Base-by-base conservation (phyloP, 805 yeast genomes). In the Priceomyces fermenticarens region DNA sequence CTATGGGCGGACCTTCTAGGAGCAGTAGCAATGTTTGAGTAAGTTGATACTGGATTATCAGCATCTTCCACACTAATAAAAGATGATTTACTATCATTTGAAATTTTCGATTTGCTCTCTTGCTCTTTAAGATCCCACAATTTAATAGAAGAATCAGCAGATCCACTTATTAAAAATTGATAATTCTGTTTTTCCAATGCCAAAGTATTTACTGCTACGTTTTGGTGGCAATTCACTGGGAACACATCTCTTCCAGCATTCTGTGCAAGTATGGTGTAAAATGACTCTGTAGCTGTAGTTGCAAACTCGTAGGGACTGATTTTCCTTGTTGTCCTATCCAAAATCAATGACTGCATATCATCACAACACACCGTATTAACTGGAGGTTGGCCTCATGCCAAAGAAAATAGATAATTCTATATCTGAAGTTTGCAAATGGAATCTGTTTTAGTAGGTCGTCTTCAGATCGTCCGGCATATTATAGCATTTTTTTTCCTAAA, bases 121-220 rank as follows among this genome's bases (percentile, higher is more conserved):
- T 39, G 38, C 38, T 39, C 36, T 42, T 65, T 56, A 15, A 80
- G 47, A 45, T 83, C 85, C 89, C 91, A 87, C 20, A 87, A 45
- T 41, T 77, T 78, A 10, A 87, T 67, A 2, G 80, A 68, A 1
- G 87, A 77, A 53, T 86, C 91, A 1, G 86, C 86, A 13, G 85
- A 79, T 1, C 90, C 95, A 23, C 88, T 79, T 4, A 87, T 58
- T 47, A 86, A 49, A 45, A 60, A 81, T 42, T 75, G 63, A 35
- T 64, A 54, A 3, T 69, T 69, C 2, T 56, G 52, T 6, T 52
- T 48, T 41, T 86, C 93, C 12, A 85, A 50, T 1, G 81, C 74
- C 4, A 86, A 58, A 2, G 83, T 62, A 48, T 83, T 85, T 16
- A 86, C 72, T 28, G 68, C 77, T 1, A 87, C 79, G 35, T 68